phyloP scores from a whole-genome alignment of 306 rosid species.

The Oemleria cerasiformis region DNA sequence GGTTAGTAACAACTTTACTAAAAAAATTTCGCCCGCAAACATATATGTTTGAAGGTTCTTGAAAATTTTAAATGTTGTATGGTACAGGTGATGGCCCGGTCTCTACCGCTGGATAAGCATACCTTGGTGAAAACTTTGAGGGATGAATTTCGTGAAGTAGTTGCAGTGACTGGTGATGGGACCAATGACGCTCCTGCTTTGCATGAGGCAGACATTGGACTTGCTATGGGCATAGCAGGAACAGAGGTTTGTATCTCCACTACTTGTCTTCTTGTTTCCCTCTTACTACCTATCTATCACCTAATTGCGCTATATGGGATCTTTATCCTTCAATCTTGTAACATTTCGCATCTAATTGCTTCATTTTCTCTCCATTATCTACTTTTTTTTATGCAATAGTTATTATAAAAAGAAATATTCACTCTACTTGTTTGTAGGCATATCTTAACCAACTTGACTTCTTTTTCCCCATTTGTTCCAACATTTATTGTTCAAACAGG shows the following conservation, averaged over 20 bases:
- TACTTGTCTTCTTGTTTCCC: too few relatives aligned
- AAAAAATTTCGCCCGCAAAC: conserved; percentile 17
- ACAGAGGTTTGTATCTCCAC: conserved; percentile 81
- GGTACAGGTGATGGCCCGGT: conserved; percentile 92
- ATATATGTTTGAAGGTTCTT: conserved; percentile 12
- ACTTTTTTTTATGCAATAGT: too few relatives aligned
- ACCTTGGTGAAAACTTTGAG: conserved; percentile 68
- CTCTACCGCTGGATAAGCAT: conserved; percentile 79
- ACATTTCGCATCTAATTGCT: not conserved
- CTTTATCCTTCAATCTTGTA: not conserved
- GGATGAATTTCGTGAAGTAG: conserved; percentile 69
- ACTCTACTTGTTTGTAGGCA: too few relatives aligned
- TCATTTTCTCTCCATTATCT: not conserved
- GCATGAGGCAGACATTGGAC: conserved; percentile 94
- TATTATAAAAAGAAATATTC: too few relatives aligned
- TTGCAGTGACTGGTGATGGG: conserved; percentile 98
- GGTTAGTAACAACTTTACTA: conserved; percentile 42
- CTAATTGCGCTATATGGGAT: conserved; percentile 4
- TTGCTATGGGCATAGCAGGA: conserved; percentile 99
- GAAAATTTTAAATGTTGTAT: conserved; percentile 27
- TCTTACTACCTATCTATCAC: too few relatives aligned
- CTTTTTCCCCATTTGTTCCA: too few relatives aligned
- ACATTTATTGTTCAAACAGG: too few relatives aligned
- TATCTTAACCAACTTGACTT: too few relatives aligned
- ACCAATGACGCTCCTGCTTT: conserved; percentile 97